Percentiles rank a stretch among this genome's conserved stretches.
Evolutionary conservation across 495 filamentous ascomycete species (phyloP).

Genomic region (Aspergillus sparsus): DNA sequence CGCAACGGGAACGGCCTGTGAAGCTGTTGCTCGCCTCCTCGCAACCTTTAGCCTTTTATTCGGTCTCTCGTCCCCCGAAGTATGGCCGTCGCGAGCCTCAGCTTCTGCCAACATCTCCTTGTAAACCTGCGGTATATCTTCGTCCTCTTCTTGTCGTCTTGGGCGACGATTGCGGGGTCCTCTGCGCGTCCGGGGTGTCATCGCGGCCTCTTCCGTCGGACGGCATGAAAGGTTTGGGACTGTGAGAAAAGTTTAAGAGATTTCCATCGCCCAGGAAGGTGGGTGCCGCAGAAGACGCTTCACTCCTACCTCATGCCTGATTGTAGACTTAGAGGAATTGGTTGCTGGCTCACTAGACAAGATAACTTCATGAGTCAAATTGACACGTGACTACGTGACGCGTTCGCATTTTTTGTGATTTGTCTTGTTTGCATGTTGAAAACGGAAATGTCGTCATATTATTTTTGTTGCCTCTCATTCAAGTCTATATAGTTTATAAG

Average conservation of each 20-base stretch:
- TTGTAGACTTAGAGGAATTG: too few relatives aligned
- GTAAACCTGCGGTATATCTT: slow-evolving; percentile 57
- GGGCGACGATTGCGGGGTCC: slow-evolving; percentile 20
- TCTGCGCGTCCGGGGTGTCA: slow-evolving; percentile 29
- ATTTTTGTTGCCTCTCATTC: neutral
- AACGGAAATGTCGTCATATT: neutral
- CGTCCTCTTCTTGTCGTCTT: slow-evolving; percentile 17
- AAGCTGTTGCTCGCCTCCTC: slow-evolving; percentile 29
- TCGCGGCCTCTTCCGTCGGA: slow-evolving; percentile 7
- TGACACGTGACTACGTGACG: neutral
- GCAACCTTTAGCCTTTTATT: slow-evolving; percentile 49
- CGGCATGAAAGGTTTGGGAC: slow-evolving; percentile 13
- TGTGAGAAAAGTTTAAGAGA: neutral
- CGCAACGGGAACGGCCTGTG: slow-evolving; percentile 8
- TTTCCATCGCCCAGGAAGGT: neutral
- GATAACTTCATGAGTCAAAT: neutral
- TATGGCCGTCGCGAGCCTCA: slow-evolving; percentile 42
- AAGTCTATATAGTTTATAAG: too few relatives aligned
- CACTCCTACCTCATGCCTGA: neutral
- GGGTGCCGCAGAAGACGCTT: neutral
- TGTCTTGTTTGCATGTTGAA: neutral
- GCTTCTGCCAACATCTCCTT: slow-evolving; percentile 69
- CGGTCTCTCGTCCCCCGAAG: slow-evolving; percentile 35
- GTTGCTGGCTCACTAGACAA: neutral
- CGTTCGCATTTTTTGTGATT: neutral